Evolutionary conservation across 73 alveolate genomes (phyloP).

Genomic region (Paramecium primaurelia): DNA sequence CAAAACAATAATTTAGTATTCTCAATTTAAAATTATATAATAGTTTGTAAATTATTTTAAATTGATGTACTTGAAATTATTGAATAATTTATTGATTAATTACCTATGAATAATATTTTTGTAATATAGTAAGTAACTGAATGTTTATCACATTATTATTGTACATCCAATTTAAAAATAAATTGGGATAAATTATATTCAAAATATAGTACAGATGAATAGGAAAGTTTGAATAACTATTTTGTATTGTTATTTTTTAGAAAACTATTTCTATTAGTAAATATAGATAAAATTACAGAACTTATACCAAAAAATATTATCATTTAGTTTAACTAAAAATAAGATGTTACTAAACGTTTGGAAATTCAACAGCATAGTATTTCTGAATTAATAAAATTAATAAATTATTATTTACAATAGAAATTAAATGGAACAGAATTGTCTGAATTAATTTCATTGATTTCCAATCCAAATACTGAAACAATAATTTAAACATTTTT

Average conservation of each 20-base stretch:
- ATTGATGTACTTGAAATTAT: too few relatives aligned
- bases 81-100: background rate
- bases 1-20: background rate
- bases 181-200: background rate
- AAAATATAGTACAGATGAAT: background rate
- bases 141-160: background rate
- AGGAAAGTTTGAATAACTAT: background rate
- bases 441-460: background rate
- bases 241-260: background rate
- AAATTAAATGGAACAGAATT: background rate
- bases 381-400: background rate
- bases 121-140: background rate
- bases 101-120: background rate
- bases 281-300: background rate
- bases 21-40: too few relatives aligned
- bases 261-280: background rate
- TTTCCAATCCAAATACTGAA: background rate
- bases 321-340: background rate
- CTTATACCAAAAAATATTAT: background rate
- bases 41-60: too few relatives aligned
- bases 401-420: background rate
- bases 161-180: background rate
- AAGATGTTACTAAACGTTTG: background rate
- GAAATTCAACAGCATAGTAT: background rate
- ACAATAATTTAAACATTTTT: background rate